phyloP scores from a whole-genome alignment of 164 flowering plant genomes.

The Berberis vulgaris region DNA sequence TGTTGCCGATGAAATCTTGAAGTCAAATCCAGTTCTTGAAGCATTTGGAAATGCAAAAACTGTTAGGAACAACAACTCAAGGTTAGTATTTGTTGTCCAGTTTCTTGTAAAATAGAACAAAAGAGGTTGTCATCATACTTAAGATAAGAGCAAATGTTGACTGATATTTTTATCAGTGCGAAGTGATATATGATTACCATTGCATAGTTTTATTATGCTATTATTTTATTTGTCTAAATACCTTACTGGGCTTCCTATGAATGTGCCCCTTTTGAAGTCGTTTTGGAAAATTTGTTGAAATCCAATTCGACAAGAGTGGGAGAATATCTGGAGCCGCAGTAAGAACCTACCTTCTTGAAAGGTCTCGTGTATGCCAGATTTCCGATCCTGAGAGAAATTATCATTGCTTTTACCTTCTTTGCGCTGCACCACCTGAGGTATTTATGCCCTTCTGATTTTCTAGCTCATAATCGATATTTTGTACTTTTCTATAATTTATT shows the following conservation, averaged over 20 bases:
- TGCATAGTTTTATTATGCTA: neutral
- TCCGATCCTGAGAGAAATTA: constrained; percentile 82
- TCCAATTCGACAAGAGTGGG: constrained; percentile 76
- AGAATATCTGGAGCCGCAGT: constrained; percentile 83
- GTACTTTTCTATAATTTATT: neutral
- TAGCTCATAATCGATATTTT: neutral
- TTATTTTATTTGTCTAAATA: constrained; percentile 4
- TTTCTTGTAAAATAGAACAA: neutral
- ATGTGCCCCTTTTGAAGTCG: constrained; percentile 43
- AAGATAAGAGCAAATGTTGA: neutral
- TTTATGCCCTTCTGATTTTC: neutral
- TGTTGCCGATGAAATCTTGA: constrained; percentile 11
- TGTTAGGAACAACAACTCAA: constrained; percentile 74
- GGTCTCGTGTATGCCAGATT: constrained; percentile 83
- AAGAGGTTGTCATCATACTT: constrained; percentile 1
- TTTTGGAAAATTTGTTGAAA: constrained; percentile 81
- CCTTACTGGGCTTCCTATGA: constrained; percentile 3
- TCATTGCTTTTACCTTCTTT: constrained; percentile 80
- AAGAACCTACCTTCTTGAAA: constrained; percentile 68
- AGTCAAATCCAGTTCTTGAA: constrained; percentile 90
- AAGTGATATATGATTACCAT: neutral
- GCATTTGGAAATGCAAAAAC: constrained; percentile 91
- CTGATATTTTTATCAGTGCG: too few species aligned
- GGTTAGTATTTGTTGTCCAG: constrained; percentile 27
- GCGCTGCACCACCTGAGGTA: constrained; percentile 87